Percentiles rank a stretch among this genome's conserved stretches.
Conservation (phyloP, 306 rosid species). For the Corylus heterophylla region DNA sequence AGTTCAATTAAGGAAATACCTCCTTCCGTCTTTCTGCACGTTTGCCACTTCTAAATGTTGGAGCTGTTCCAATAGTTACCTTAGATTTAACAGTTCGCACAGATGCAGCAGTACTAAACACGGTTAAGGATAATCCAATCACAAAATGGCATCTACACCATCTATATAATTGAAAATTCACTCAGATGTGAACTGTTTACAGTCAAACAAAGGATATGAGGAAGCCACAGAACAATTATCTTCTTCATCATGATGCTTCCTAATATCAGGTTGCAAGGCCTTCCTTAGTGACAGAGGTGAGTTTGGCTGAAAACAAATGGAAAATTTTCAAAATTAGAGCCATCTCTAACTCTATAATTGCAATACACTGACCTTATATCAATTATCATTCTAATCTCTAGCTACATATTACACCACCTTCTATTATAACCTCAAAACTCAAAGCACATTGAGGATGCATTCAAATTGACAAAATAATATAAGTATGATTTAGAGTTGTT, state of each 20-base stretch:
- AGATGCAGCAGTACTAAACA: slow-evolving; percentile 60
- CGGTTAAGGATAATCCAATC: slow-evolving; percentile 52
- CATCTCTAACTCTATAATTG: not conserved
- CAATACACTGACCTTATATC: not conserved
- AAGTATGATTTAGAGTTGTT: not conserved
- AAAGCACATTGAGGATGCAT: not conserved
- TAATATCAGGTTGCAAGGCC: slow-evolving; percentile 44
- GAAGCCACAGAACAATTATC: slow-evolving; percentile 77
- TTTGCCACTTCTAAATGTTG: slow-evolving; percentile 52
- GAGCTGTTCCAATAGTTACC: slow-evolving; percentile 92
- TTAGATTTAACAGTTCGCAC: slow-evolving; percentile 58
- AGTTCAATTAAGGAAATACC: slow-evolving; percentile 48
- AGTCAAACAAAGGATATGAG: slow-evolving; percentile 80
- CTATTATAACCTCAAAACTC: not conserved
- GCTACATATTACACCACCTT: not conserved
- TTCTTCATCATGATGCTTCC: slow-evolving; percentile 79
- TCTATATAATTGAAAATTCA: not conserved
- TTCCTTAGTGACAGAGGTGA: slow-evolving; percentile 65
- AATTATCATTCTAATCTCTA: not conserved
- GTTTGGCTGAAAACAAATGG: slow-evolving; percentile 50
- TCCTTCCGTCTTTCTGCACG: slow-evolving; percentile 94
- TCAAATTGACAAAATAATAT: not conserved
- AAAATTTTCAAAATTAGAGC: slow-evolving; percentile 17
- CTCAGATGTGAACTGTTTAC: slow-evolving; percentile 20
- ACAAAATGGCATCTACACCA: slow-evolving; percentile 4